Conservation (phyloP, 2,329 filamentous ascomycete species). For the Ophiostoma novo-ulmi region DNA sequence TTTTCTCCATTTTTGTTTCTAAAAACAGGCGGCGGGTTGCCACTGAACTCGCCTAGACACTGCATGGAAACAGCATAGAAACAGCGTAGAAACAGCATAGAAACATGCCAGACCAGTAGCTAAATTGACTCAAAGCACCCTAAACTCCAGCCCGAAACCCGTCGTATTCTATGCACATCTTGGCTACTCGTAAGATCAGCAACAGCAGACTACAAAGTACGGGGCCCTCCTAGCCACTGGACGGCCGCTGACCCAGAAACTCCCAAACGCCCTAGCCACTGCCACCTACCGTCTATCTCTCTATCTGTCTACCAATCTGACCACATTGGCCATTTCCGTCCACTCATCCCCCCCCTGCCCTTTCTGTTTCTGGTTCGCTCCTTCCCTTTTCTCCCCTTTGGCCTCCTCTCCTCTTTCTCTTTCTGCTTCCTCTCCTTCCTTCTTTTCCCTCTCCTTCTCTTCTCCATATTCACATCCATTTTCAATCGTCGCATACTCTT, state of each 20-base stretch:
- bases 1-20: constrained; percentile 17
- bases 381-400: constrained; percentile 10
- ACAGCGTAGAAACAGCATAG: not conserved
- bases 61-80: constrained; percentile 6
- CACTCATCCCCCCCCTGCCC: constrained; percentile 11
- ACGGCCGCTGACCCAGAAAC: constrained; percentile 12
- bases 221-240: constrained; percentile 4
- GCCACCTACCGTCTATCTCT: not conserved
- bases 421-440: not conserved
- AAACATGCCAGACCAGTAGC: not conserved
- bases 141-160: not conserved
- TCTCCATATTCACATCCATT: not conserved
- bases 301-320: not conserved
- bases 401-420: constrained; percentile 15
- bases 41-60: not conserved
- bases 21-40: constrained; percentile 20
- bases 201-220: not conserved
- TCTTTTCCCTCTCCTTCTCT: constrained; percentile 5
- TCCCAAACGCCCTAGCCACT: not conserved
- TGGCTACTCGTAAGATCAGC: no score
- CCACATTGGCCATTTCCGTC: constrained; percentile 5
- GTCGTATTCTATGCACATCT: not conserved
- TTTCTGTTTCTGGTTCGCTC: constrained; percentile 13
- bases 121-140: not conserved
- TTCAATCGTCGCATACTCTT: not conserved